A percentile compares a stretch with the other conserved stretches of the same genome.
phyloP scores from a whole-genome alignment of 179 eudicot genomes.

The Sideroxylon spinosum region DNA sequence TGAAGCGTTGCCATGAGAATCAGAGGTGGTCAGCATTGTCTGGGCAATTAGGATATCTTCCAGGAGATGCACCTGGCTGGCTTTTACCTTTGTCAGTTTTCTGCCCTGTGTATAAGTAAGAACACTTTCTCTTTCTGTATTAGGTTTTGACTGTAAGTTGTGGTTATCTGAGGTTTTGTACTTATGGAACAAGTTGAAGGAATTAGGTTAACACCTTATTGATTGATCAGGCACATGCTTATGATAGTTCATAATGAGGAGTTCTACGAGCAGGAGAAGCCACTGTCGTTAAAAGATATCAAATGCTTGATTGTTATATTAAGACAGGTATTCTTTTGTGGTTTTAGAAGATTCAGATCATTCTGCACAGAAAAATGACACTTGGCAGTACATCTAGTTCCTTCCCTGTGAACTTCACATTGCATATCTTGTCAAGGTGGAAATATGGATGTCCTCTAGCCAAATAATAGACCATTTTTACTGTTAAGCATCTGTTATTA shows the following conservation, averaged over 20 bases:
- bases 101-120: slow-evolving; percentile 97
- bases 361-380: background rate
- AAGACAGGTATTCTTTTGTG: slow-evolving; percentile 56
- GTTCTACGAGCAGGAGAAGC: slow-evolving; percentile 93
- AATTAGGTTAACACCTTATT: slow-evolving; percentile 12
- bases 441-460: background rate
- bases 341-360: background rate
- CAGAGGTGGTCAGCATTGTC: slow-evolving; percentile 74
- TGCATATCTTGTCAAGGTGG: background rate
- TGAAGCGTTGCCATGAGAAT: slow-evolving; percentile 82
- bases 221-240: slow-evolving; percentile 83
- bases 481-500: slow-evolving; percentile 2
- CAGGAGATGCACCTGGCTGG: slow-evolving; percentile 92
- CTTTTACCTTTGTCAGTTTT: slow-evolving; percentile 88
- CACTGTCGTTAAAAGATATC: slow-evolving; percentile 76
- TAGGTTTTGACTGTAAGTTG: background rate
- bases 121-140: background rate
- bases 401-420: background rate
- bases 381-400: background rate
- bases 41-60: slow-evolving; percentile 54
- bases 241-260: slow-evolving; percentile 97
- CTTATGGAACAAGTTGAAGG: slow-evolving; percentile 3
- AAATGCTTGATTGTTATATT: slow-evolving; percentile 76
- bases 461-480: background rate
- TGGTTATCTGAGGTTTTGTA: background rate